Percentiles rank a stretch among this genome's conserved stretches.
phyloP scores from a whole-genome alignment of 768 basidiomycete genomes.

The Strobilomyces confusus region DNA sequence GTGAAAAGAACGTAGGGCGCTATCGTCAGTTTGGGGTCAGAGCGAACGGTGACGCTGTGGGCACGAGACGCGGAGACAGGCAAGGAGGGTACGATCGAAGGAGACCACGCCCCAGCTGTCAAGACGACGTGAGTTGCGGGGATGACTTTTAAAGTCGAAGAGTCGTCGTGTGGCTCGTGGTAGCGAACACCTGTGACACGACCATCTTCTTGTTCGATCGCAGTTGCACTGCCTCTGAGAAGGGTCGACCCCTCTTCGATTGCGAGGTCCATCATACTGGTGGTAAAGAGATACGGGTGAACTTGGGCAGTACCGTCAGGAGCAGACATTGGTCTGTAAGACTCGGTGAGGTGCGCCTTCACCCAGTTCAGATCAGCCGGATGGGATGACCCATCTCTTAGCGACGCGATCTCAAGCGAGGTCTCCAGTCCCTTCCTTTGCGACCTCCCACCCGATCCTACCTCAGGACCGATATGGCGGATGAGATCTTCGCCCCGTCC shows the following conservation, averaged over 20 bases:
- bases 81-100: slow-evolving; percentile 50
- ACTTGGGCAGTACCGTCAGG: slow-evolving; percentile 64
- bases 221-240: slow-evolving; percentile 43
- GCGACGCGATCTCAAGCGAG: slow-evolving; percentile 8
- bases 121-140: slow-evolving; percentile 69
- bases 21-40: slow-evolving; percentile 42
- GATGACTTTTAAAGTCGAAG: slow-evolving; percentile 30
- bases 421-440: slow-evolving; percentile 48
- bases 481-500: slow-evolving; percentile 47
- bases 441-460: slow-evolving; percentile 38
- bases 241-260: slow-evolving; percentile 48
- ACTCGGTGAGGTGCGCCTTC: slow-evolving; percentile 51
- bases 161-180: slow-evolving; percentile 20
- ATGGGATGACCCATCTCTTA: slow-evolving; percentile 32
- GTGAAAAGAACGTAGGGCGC: slow-evolving; percentile 83
- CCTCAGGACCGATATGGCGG: slow-evolving; percentile 17
- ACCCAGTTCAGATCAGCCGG: slow-evolving; percentile 56
- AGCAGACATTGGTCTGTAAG: slow-evolving; percentile 56
- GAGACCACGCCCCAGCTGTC: slow-evolving; percentile 86
- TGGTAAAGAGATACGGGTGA: slow-evolving; percentile 72
- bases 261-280: slow-evolving; percentile 65
- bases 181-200: slow-evolving; percentile 48
- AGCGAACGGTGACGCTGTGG: slow-evolving; percentile 66
- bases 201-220: slow-evolving; percentile 40
- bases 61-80: slow-evolving; percentile 64